Base-by-base conservation (phyloP, 352 stramenopile species). In the Thalassiosira exigua region DNA sequence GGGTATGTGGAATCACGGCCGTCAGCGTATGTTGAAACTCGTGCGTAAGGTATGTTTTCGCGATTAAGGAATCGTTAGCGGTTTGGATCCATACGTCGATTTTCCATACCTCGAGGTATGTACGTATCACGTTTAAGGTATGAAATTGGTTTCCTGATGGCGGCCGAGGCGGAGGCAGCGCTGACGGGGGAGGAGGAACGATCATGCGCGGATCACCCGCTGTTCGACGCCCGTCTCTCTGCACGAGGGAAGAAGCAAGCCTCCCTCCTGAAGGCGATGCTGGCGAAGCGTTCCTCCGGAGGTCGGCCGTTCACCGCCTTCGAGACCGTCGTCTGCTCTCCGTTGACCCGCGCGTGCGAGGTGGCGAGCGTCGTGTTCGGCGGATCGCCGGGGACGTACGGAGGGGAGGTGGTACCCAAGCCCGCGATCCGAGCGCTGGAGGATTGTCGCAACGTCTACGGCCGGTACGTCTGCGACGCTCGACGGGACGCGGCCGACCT, bases 381-480 rank as follows among this genome's bases (percentile, higher is more conserved):
- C 39, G 26, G 52, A 32, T 17, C 56, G 19, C 41, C 39, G 11
- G 39, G 39, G 39, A 48, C 39, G 39, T 48, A 48, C 39, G 39
- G 39, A 48, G 39, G 39, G 39, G 39, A 17, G 39, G 39, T 48
- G 39, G 39, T 48, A n/a, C 39, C 39, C 39, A 48, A 17, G 39
- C 39, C 39, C 39, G n/a, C 11, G n/a, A 48, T n/a, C 39, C 11
- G n/a, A n/a, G 39, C 39, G 39, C 39, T 48, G 17, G 79, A 86
- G 46, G 60, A 82, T 30, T 84, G 74, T 57, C 67, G 79, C 17
- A 75, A 86, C 36, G 11, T 68, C 17, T 86, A 42, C 36, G 79
- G 79, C 4, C 46, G 80, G 24, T 86, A 82, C 48, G 70, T 72
- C 0, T 86, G 79, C 44, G 79, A 86, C 27, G 61, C 44, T 41